Base-by-base conservation (phyloP, 352 stramenopile genomes). In the Aphanomyces cochlioides region DNA sequence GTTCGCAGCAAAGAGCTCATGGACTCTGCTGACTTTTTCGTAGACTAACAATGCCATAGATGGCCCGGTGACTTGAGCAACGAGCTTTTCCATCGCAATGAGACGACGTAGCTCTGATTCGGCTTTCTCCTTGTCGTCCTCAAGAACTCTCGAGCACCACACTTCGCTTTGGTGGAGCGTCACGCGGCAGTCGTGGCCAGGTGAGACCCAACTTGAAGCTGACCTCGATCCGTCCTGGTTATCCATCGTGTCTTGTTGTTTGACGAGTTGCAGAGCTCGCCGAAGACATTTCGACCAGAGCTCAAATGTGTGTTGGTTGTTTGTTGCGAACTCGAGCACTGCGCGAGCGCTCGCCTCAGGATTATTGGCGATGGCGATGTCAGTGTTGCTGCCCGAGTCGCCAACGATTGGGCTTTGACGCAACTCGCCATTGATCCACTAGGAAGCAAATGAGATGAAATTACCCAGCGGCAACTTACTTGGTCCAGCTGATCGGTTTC, bases 21-120 rank as follows among this genome's bases (percentile, higher is more conserved):
- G 85, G n/a, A 95, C 87, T 13, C 87, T 83, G 45, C 85, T 93
- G 28, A 95, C 87, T 74, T 95, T 95, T 58, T 95, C 87, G 66
- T 95, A 95, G 47, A 95, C 87, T 3, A 95, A 73, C 38, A 95
- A 72, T n/a, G 87, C 87, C 87, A 95, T 95, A 8, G 81, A 73
- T 15, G 85, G 77, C 61, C 78, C 85, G 5, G 84, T 90, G 38
- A 95, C 85, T 75, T 95, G 85, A 7, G 76, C 74, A 6, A 95
- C 85, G 2, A 95, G 73, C 60, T 92, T 93, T 64, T 95, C 85
- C 87, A 95, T 95, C 3, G 87, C 87, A 17, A 92, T 70, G 64
- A 95, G 91, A 47, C 87, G 82, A 7, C 87, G 77, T 28, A 93
- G 79, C 72, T 95, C 87, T 8, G 85, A 93, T 67, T 93, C 84